These are phyloP conservation scores for Nicotiana tabacum DNA, from an alignment of 257 asterid genomes.

Conservation along the genomic window DNA sequence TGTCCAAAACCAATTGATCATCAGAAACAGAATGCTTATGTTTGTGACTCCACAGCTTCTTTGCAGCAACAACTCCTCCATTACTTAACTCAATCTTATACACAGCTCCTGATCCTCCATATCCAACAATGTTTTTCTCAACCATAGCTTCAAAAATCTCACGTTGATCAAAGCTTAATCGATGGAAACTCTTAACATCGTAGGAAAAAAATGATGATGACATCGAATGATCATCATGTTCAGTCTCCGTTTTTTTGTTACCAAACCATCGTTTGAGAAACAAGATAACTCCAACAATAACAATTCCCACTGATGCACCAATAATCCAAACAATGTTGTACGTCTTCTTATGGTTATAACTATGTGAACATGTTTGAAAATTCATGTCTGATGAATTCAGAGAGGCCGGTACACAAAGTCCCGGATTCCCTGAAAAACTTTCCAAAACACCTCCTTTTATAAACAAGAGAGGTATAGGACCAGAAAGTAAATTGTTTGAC, in stretches of 20 bases:
- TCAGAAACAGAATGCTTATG: slow-evolving; percentile 36
- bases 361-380: slow-evolving; percentile 38
- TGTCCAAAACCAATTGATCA: slow-evolving; percentile 43
- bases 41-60: slow-evolving; percentile 76
- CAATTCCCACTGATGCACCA: slow-evolving; percentile 39
- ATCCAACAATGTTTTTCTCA: slow-evolving; percentile 89
- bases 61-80: slow-evolving; percentile 71
- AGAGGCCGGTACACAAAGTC: slow-evolving; percentile 46
- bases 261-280: slow-evolving; percentile 49
- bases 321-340: slow-evolving; percentile 44
- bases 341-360: slow-evolving; percentile 28
- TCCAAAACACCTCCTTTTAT: slow-evolving; percentile 61
- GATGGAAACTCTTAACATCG: slow-evolving; percentile 80
- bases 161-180: slow-evolving; percentile 60
- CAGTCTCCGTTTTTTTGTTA: slow-evolving; percentile 28
- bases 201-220: slow-evolving; percentile 60
- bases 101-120: slow-evolving; percentile 91
- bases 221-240: slow-evolving; percentile 37
- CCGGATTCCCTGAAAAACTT: slow-evolving; percentile 65
- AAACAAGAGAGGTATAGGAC: slow-evolving; percentile 65
- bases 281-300: slow-evolving; percentile 44
- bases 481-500: slow-evolving; percentile 68
- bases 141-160: slow-evolving; percentile 77
- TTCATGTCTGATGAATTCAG: slow-evolving; percentile 19
- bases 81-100: slow-evolving; percentile 64